These are phyloP conservation scores for Phytophthora kernoviae DNA, from an alignment of 352 stramenopile species.

Conservation along the genomic window DNA sequence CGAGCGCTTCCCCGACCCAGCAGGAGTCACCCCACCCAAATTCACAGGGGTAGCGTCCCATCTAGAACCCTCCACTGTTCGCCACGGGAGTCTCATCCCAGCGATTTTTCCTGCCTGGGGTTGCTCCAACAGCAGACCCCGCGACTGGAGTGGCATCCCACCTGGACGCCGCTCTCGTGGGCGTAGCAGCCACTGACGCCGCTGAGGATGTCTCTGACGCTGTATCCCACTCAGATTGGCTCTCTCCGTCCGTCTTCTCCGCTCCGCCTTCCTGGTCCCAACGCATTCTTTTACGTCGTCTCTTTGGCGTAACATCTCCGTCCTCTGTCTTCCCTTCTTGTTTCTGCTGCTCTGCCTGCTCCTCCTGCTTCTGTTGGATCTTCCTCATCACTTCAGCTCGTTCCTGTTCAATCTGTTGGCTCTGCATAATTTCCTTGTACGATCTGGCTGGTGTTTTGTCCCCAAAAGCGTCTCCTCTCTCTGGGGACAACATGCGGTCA, in stretches of 20 bases:
- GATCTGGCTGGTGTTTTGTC: slow-evolving; percentile 80
- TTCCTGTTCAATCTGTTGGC: slow-evolving; percentile 87
- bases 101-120: slow-evolving; percentile 72
- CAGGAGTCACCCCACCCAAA: slow-evolving; percentile 53
- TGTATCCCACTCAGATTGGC: slow-evolving; percentile 79
- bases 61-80: slow-evolving; percentile 55
- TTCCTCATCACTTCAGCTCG: slow-evolving; percentile 86
- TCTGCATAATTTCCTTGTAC: slow-evolving; percentile 93
- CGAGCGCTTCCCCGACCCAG: slow-evolving; percentile 85
- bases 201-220: slow-evolving; percentile 49
- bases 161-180: slow-evolving; percentile 61
- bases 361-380: slow-evolving; percentile 85
- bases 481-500: slow-evolving; percentile 87
- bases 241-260: slow-evolving; percentile 69
- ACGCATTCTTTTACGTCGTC: slow-evolving; percentile 75
- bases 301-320: slow-evolving; percentile 53
- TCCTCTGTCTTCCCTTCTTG: slow-evolving; percentile 37
- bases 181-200: slow-evolving; percentile 45
- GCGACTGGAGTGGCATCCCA: slow-evolving; percentile 77
- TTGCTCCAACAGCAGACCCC: slow-evolving; percentile 31
- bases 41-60: slow-evolving; percentile 95
- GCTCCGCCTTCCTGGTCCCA: slow-evolving; percentile 80
- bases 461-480: slow-evolving; percentile 91
- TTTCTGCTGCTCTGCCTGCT: slow-evolving; percentile 52
- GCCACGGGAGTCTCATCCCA: slow-evolving; percentile 84